These are phyloP conservation scores for Ambrosiella xylebori DNA, from an alignment of 2,329 filamentous ascomycete genomes.

Conservation along the genomic window DNA sequence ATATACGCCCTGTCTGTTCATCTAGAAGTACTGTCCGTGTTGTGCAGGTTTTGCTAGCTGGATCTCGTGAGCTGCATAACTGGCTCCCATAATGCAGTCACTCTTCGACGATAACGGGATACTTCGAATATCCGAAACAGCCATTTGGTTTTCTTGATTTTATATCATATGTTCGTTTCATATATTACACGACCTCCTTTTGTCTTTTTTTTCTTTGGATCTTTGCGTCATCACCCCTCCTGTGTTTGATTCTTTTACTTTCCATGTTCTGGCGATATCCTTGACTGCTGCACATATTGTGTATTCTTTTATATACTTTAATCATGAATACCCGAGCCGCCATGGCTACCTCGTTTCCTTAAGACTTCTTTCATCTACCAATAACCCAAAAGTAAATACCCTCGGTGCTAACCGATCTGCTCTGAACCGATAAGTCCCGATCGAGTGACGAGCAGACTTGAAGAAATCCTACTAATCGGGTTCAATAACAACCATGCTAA, in stretches of 20 bases:
- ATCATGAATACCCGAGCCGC: neutral
- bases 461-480: too few species aligned
- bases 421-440: too few species aligned
- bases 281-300: neutral
- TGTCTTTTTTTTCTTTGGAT: neutral
- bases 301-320: neutral
- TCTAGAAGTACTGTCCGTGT: neutral
- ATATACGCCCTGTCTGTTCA: constrained; percentile 4
- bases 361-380: neutral
- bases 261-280: neutral
- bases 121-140: neutral
- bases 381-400: neutral
- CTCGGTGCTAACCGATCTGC: neutral
- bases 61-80: neutral
- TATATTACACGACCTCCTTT: neutral
- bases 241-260: neutral
- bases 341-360: too few species aligned
- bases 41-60: neutral
- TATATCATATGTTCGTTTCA: neutral
- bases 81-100: neutral
- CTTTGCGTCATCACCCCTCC: neutral
- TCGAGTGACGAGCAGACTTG: too few species aligned
- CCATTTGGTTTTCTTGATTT: neutral
- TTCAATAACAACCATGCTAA: too few species aligned
- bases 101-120: neutral